phyloP scores from a whole-genome alignment of 2,329 filamentous ascomycete species.

The Ceratocystiopsis sp. region DNA sequence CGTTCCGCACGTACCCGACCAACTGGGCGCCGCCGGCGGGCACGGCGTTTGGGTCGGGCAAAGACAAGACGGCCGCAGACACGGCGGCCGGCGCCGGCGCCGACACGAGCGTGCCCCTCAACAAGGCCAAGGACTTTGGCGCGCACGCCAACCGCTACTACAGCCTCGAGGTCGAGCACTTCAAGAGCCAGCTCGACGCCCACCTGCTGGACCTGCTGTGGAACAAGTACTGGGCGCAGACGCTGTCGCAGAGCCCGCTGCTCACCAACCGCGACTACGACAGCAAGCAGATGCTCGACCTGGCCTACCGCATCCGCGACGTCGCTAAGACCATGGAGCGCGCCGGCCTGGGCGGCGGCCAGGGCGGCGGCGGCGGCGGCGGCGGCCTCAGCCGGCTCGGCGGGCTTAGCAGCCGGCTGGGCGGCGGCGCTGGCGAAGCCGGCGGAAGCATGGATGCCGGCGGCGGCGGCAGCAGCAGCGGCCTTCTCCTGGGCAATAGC shows the following conservation, averaged over 20 bases:
- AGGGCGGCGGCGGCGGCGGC: constrained; percentile 12
- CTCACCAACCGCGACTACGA: constrained; percentile 87
- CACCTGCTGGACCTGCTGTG: constrained; percentile 77
- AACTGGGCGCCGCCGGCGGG: constrained; percentile 26
- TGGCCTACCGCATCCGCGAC: constrained; percentile 66
- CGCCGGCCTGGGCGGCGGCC: constrained; percentile 12
- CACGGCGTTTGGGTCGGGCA: too few relatives aligned
- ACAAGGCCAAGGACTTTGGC: constrained; percentile 90
- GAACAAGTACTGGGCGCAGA: constrained; percentile 99
- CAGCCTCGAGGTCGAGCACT: constrained; percentile 76
- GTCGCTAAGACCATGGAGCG: constrained; percentile 27
- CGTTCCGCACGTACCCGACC: constrained; percentile 79
- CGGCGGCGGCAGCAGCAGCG: constrained; percentile 34
- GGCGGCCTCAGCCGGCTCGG: constrained; percentile 11
- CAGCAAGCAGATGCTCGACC: constrained; percentile 79
- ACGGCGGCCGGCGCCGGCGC: constrained; percentile 11
- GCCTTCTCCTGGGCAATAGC: constrained; percentile 41
- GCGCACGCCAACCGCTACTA: constrained; percentile 87
- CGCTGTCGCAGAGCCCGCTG: constrained; percentile 75
- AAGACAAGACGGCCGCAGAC: too few relatives aligned
- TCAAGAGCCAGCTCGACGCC: constrained; percentile 80
- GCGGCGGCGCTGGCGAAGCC: too few relatives aligned
- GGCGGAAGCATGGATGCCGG: constrained; percentile 7
- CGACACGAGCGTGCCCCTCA: constrained; percentile 67
- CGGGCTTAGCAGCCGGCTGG: constrained; percentile 1